phyloP scores from a whole-genome alignment of 768 basidiomycete genomes.

The Hemileccinum impolitum region DNA sequence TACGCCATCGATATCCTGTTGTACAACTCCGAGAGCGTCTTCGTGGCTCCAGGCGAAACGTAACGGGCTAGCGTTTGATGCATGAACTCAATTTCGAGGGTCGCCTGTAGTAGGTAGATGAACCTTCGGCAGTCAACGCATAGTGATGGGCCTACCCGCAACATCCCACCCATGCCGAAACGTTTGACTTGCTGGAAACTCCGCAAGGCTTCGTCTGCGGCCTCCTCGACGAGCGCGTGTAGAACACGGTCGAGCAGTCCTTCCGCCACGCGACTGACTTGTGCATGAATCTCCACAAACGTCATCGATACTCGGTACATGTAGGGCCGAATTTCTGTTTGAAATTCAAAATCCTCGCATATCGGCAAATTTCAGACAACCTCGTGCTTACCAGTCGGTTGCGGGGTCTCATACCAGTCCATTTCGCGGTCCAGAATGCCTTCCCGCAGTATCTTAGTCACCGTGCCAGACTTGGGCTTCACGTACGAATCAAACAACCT shows the following conservation, averaged over 20 bases:
- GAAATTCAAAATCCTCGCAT: background rate
- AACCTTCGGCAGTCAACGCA: background rate
- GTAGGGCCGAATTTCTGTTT: slow-evolving; percentile 86
- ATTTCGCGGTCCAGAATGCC: slow-evolving; percentile 80
- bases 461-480: slow-evolving; percentile 71
- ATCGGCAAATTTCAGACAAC: background rate
- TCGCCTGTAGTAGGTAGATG: slow-evolving; percentile 60
- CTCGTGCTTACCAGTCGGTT: slow-evolving; percentile 71
- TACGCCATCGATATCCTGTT: slow-evolving; percentile 94
- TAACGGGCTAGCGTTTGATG: slow-evolving; percentile 93
- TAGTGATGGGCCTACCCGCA: slow-evolving; percentile 63
- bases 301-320: slow-evolving; percentile 87
- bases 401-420: slow-evolving; percentile 94
- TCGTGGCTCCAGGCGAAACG: slow-evolving; percentile 75
- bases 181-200: slow-evolving; percentile 87
- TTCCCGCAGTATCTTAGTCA: slow-evolving; percentile 63
- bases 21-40: slow-evolving; percentile 88
- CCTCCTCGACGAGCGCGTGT: slow-evolving; percentile 73
- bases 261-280: slow-evolving; percentile 79
- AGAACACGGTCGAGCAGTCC: slow-evolving; percentile 80
- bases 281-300: slow-evolving; percentile 89
- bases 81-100: slow-evolving; percentile 98
- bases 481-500: slow-evolving; percentile 86
- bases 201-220: slow-evolving; percentile 77
- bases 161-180: slow-evolving; percentile 98